phyloP scores from a whole-genome alignment of 164 flowering plant genomes.

The Houttuynia cordata region DNA sequence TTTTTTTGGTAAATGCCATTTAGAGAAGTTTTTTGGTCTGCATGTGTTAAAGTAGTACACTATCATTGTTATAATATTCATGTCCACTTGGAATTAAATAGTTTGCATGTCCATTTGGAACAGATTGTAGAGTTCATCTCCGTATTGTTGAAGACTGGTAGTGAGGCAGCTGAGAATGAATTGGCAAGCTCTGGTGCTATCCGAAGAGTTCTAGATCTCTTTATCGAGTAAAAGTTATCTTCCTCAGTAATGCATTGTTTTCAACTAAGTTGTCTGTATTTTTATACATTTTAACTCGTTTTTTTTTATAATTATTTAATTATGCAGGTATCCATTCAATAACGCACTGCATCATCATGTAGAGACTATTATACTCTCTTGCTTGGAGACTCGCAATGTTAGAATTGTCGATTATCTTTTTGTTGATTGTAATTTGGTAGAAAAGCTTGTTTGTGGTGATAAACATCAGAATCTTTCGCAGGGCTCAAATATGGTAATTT shows the following conservation, averaged over 20 bases:
- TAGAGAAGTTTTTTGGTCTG: too few relatives aligned
- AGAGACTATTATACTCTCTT: slow-evolving; percentile 74
- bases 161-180: slow-evolving; percentile 71
- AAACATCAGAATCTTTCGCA: slow-evolving; percentile 36
- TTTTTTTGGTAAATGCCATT: too few relatives aligned
- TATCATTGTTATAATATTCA: background rate
- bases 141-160: slow-evolving; percentile 49
- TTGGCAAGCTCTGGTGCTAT: slow-evolving; percentile 67
- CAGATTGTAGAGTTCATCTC: slow-evolving; percentile 90
- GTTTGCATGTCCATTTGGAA: too few relatives aligned
- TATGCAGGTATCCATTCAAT: slow-evolving; percentile 83
- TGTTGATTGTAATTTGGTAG: slow-evolving; percentile 56
- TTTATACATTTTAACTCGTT: slow-evolving; percentile 1
- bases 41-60: background rate
- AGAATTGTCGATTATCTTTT: slow-evolving; percentile 59
- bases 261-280: background rate
- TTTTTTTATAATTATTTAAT: slow-evolving; percentile 3
- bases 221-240: slow-evolving; percentile 65
- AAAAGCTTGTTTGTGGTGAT: slow-evolving; percentile 55
- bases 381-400: slow-evolving; percentile 67
- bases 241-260: background rate
- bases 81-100: background rate
- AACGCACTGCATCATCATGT: slow-evolving; percentile 87
- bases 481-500: slow-evolving; percentile 40
- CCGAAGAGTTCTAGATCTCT: slow-evolving; percentile 53